Base-by-base conservation (phyloP, 306 rosid genomes). In the Castanospermum australe region DNA sequence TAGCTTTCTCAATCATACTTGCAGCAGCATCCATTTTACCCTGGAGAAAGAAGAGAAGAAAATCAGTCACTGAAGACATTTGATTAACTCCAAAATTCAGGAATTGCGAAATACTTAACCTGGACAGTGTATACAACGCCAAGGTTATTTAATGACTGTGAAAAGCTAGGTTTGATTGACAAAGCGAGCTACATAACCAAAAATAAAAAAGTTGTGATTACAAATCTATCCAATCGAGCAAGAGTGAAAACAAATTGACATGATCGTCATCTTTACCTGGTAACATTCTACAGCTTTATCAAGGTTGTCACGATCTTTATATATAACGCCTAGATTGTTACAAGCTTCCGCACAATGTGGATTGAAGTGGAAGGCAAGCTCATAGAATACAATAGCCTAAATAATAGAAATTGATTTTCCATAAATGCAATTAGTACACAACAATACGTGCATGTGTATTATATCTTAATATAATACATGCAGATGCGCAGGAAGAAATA, bases 11-110 rank as follows among this genome's bases (percentile, higher is more conserved):
- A 69, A 96, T 96, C 99, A 96, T 93, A 85, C 86, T 96, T 67
- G 98, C 98, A 18, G 99, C 99, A 79, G 97, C 92, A 71, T 96
- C 99, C 92, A 96, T 92, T 89, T 96, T 96, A 52, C 99, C 99
- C 99, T 96, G 94, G 61, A 73, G 84, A 87, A 66, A 42, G 75
- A 21, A 76, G 39, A 66, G 68, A 86, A 18, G 51, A 67, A 56
- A 72, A 35, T 82, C 63, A 75, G 59, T 63, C 24, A 82, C 81
- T 51, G 72, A 51, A 80, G 73, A 66, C 13, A 50, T 30, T 33
- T 71, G 63, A 61, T 39, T 57, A 62, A 82, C 20, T 82, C 24
- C 61, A 54, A 75, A 71, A 68, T 77, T 76, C 81, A 83, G 48
- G 11, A 77, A 42, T 42, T 4, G 38, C 4, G 62, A 50, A 25